phyloP scores from a whole-genome alignment of 805 yeast species.

The Hanseniaspora occidentalis region DNA sequence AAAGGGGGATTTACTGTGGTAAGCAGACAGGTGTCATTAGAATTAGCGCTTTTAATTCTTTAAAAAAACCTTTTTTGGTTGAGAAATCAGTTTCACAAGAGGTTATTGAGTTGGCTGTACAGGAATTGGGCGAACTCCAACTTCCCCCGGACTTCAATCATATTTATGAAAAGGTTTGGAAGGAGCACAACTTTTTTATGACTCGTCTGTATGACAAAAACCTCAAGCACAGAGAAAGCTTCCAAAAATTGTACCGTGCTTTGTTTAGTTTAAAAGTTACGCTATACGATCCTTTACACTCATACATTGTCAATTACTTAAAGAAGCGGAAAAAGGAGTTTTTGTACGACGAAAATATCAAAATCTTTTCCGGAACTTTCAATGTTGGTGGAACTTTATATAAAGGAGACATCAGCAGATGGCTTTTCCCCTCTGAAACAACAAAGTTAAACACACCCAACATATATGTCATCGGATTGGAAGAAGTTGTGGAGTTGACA shows the following conservation, averaged over 20 bases:
- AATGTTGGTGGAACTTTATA: conserved; percentile 66
- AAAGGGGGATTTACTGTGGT: conserved; percentile 44
- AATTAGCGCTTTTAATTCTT: conserved; percentile 74
- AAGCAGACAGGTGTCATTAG: conserved; percentile 88
- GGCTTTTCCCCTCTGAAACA: conserved; percentile 61
- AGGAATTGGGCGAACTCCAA: conserved; percentile 30
- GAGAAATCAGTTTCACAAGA: conserved; percentile 56
- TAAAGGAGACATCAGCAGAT: conserved; percentile 47
- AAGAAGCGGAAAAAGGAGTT: conserved; percentile 36
- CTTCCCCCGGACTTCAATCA: conserved; percentile 37
- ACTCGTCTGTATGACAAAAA: conserved; percentile 56
- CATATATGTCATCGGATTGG: conserved; percentile 70
- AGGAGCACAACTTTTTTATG: conserved; percentile 81
- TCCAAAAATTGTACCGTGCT: conserved; percentile 17
- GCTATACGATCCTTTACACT: conserved; percentile 83
- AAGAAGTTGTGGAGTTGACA: conserved; percentile 77
- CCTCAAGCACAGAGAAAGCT: conserved; percentile 19
- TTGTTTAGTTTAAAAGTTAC: conserved; percentile 33
- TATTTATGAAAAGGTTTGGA: conserved; percentile 77
- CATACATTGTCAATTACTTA: conserved; percentile 61
- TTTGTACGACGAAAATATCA: conserved; percentile 47
- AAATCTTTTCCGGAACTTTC: conserved; percentile 72
- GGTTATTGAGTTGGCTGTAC: conserved; percentile 35
- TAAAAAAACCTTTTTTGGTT: conserved; percentile 77
- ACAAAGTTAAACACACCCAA: conserved; percentile 28